Evolutionary conservation across 2,329 filamentous ascomycete genomes (phyloP).

Genomic region (Pseudofabraea citricarpa): DNA sequence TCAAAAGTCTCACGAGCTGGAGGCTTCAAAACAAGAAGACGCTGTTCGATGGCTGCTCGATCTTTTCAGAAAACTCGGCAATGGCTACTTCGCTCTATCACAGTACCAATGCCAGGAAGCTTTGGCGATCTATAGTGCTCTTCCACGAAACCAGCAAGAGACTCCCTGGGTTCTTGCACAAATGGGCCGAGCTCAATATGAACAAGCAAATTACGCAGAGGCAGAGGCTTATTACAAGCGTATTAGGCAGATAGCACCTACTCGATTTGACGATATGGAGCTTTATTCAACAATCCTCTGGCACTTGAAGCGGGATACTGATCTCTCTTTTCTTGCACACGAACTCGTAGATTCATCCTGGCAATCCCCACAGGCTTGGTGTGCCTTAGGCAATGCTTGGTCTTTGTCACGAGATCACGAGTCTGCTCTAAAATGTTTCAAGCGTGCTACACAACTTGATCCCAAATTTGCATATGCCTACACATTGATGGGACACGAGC

Average conservation of each 20-base stretch:
- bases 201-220: constrained; percentile 79
- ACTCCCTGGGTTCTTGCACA: constrained; percentile 92
- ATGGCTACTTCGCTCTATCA: constrained; percentile 72
- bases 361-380: constrained; percentile 93
- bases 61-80: constrained; percentile 74
- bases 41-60: constrained; percentile 73
- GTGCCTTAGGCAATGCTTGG: constrained; percentile 89
- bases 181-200: constrained; percentile 86
- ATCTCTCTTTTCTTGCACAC: constrained; percentile 87
- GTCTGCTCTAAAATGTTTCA: constrained; percentile 91
- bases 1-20: constrained; percentile 32
- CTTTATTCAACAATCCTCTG: constrained; percentile 98
- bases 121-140: constrained; percentile 63
- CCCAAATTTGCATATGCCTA: constrained; percentile 92
- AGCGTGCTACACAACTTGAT: constrained; percentile 85
- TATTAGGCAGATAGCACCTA: constrained; percentile 74
- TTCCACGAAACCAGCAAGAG: constrained; percentile 74
- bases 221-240: constrained; percentile 82
- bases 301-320: constrained; percentile 89
- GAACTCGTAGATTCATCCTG: constrained; percentile 83
- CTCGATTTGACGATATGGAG: constrained; percentile 90
- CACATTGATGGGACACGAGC: constrained; percentile 92
- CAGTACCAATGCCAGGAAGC: constrained; percentile 78
- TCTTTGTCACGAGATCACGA: constrained; percentile 90
- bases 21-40: constrained; percentile 66